Base-by-base conservation (phyloP, 352 stramenopile species). In the Globisporangium apiculatum region DNA sequence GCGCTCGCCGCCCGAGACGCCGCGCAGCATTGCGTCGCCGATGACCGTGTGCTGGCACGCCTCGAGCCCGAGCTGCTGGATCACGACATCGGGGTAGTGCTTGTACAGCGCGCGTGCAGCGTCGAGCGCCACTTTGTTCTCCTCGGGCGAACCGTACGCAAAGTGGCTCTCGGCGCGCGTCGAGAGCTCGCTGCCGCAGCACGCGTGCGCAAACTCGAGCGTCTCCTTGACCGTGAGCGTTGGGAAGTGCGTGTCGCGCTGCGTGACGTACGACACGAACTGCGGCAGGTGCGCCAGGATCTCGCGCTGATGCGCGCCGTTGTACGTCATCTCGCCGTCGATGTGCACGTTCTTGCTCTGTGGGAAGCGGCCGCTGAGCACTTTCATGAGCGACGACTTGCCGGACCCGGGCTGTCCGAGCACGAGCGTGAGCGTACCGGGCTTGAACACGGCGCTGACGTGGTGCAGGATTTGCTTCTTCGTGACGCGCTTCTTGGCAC, bases 1-100 rank as follows among this genome's bases (percentile, higher is more conserved):
- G 11, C 76, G 69, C 49, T 91, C 75, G 7, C 81, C 79, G 8
- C 81, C 79, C 0, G 75, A 89, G 9, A 91, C 68, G 35, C 81
- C 81, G 48, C 78, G 72, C 1, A 73, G 47, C 55, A 87, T 73
- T 11, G 57, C 67, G 55, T 88, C 58, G 4, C 79, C 79, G 40
- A 43, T 12, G 3, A 43, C 11, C 40, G 40, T 43, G 40, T 43
- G 7, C 40, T 43, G 40, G 11, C 40, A 43, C 7, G 7, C 11
- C 11, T 43, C 7, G 7, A 43, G 40, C 7, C 40, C 40, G 11
- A 43, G 40, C 40, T 43, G 40, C 11, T 43, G 40, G 40, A 43
- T 43, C 7, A 43, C 11, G 40, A 43, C 40, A 12, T 43, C 40
- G 7, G 40, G 40, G 40, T 43, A 43, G 40, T 43, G 40, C 11